Evolutionary conservation across 2,329 filamentous ascomycete genomes (phyloP), one percentile per base, ranked within the genome.

Genomic region (Ceratocystis papillata): DNA sequence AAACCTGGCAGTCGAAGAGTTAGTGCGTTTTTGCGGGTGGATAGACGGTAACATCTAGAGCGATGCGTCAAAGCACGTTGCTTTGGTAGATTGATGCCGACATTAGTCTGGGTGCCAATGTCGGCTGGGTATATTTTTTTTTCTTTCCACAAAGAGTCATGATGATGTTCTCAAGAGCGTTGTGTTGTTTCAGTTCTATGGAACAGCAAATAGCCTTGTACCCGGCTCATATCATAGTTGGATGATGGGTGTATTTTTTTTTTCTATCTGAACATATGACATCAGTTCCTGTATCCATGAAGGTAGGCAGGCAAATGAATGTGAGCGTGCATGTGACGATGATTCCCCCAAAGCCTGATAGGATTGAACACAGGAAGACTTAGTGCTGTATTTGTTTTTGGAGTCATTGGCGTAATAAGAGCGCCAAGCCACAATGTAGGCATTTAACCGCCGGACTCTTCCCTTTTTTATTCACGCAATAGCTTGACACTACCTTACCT

Each of bases 221-320:
- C 17, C 22, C 59, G 44, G 62, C 60, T 64, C 46, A 62, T 64
- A 64, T 67, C 28, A 65, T 57, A 46, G 46, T 55, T 62, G 64
- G 53, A 67, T 67, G 62, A 64, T 41, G 44, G 30, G 33, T 22
- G 17, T 10, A 15, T 48, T 48, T 57, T 57, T 46, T 46, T 66
- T 62, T 46, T 41, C 22, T 37, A 59, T 59, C 55, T 37, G 55
- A 59, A 59, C 55, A 59, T 59, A 59, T 37, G 55, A 59, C 5
- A 59, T 33, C 25, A 59, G 28, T 37, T 59, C 17, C 33, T 59
- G 28, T 33, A 59, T 59, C n/a, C 3, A 33, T 57, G 10, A 10
- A 3, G 12, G 48, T 53, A 12, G 12, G 2, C n/a, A 33, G 12
- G 33, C 33, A 12, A 37, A 37, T 12, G 10, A 37, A 41, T 41